phyloP scores from a whole-genome alignment of 306 rosid genomes.

The Pyrus pyrifolia region DNA sequence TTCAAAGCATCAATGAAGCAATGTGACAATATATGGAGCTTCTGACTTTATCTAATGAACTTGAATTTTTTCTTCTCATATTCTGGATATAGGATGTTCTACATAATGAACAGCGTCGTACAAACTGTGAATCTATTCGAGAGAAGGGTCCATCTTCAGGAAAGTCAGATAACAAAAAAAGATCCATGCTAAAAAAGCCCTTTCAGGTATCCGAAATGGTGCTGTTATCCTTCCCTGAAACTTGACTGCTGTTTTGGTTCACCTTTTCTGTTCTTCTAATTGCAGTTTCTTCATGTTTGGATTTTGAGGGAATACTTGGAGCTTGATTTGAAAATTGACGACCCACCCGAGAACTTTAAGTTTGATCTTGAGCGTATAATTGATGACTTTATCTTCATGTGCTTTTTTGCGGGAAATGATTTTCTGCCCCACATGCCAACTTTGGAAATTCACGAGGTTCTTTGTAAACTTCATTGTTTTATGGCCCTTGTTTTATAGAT shows the following conservation, averaged over 20 bases:
- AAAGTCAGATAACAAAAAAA: not conserved
- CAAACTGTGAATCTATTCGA: not conserved
- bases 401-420: constrained; percentile 56
- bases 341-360: constrained; percentile 24
- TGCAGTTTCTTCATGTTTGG: constrained; percentile 56
- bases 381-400: constrained; percentile 55
- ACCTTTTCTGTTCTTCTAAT: not conserved
- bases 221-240: not conserved
- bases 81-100: constrained; percentile 13
- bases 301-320: constrained; percentile 52
- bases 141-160: not conserved
- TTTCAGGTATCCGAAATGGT: constrained; percentile 25
- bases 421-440: constrained; percentile 60
- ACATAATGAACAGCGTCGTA: not conserved
- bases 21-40: not conserved
- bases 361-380: constrained; percentile 43
- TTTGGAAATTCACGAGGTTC: constrained; percentile 39
- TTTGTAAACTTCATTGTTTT: not conserved
- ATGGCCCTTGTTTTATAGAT: not conserved
- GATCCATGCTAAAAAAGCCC: not conserved
- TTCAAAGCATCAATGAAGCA: not conserved
- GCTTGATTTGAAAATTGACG: constrained; percentile 35
- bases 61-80: not conserved
- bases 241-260: not conserved
- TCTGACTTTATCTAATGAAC: not conserved